Evolutionary conservation across 2,329 filamentous ascomycete species (phyloP), one percentile per base, ranked within the genome.

Genomic region (Aureobasidium sp.): DNA sequence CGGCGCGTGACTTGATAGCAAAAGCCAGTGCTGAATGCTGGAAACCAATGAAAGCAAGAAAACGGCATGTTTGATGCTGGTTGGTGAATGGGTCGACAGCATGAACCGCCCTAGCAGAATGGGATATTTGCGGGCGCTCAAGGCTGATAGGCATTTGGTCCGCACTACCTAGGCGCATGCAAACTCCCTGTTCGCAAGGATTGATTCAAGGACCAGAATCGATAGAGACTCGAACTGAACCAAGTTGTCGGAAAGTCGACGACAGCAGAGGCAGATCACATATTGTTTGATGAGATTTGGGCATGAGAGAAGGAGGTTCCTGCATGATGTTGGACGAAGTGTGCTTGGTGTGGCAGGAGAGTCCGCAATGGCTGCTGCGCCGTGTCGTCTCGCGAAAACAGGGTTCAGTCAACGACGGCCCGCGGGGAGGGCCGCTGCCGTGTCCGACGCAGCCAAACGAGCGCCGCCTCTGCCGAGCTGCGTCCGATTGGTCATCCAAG

Each of bases 41-140:
- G 49, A 46, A 60, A 53, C 58, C 58, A 60, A 60, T 60, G n/a
- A 47, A 19, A 33, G 10, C 49, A 25, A 10, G 7, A 46, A 46
- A 31, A 8, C 27, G 35, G 49, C n/a, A 37, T 51, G 8, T 54
- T 21, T n/a, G 33, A 8, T 21, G 47, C 46, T 54, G 37, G 43
- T 15, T 60, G 47, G 47, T 29, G 47, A 46, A 17, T 49, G 27
- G n/a, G 31, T 40, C 17, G 21, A 31, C 42, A 40, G 31, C 33
- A 35, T 45, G 43, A 58, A 35, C 55, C 55, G 55, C 55, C 23
- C 31, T 21, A 49, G 40, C 15, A 46, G 13, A n/a, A 17, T 40
- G 15, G 21, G 27, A 58, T 29, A 27, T 25, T 49, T 29, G 33
- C 40, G 45, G 55, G 43, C 43, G 43, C 21, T 19, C 55, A 31